These are phyloP conservation scores for Aureobasidium uvarum DNA, from an alignment of 2,329 filamentous ascomycete species.

Conservation along the genomic window DNA sequence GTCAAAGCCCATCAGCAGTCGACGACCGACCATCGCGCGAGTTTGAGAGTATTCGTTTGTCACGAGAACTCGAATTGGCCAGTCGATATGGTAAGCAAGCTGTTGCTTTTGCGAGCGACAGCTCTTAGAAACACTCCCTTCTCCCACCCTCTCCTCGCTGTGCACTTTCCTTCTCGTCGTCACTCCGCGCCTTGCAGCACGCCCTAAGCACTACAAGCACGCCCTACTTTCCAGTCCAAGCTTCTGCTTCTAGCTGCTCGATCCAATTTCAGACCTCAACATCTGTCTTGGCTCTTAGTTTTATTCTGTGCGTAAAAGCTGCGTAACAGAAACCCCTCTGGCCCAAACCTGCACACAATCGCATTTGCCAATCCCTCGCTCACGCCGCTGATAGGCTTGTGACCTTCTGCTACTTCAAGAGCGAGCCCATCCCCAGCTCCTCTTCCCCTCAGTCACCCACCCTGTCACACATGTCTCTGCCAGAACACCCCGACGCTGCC, in stretches of 20 bases:
- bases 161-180: background rate
- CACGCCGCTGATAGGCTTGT: conserved; percentile 23
- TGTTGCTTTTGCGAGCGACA: conserved; percentile 4
- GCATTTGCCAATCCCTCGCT: conserved; percentile 23
- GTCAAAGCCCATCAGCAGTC: background rate
- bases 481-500: conserved; percentile 21
- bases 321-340: conserved; percentile 25
- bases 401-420: conserved; percentile 9
- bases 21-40: conserved; percentile 9
- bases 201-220: conserved; percentile 24
- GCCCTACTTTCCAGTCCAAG: conserved; percentile 20
- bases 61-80: conserved; percentile 1
- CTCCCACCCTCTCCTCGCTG: background rate
- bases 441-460: conserved; percentile 12
- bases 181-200: conserved; percentile 5
- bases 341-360: conserved; percentile 5
- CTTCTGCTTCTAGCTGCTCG: conserved; percentile 5
- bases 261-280: conserved; percentile 21
- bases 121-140: background rate
- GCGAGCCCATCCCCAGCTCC: conserved; percentile 10
- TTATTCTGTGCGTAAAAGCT: conserved; percentile 13
- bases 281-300: conserved; percentile 19
- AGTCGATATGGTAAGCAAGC: conserved; percentile 4
- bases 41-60: background rate
- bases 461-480: conserved; percentile 24